Evolutionary conservation across 108 stramenopile genomes (phyloP).

Genomic region (Skeletonema marinoi): DNA sequence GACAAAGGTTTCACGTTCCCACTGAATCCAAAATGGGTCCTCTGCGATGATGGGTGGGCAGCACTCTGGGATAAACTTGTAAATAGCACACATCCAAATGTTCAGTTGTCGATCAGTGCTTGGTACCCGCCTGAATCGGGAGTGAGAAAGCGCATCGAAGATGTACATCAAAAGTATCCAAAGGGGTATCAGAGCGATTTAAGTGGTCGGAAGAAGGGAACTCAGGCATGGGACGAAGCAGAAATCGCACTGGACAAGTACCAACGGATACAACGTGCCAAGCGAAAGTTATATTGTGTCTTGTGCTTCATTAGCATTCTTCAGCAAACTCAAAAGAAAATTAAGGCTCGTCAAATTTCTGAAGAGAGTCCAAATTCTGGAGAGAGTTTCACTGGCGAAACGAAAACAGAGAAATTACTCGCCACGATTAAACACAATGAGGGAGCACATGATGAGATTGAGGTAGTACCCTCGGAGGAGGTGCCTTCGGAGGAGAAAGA

Average conservation of each 20-base stretch:
- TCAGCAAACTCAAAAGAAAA: conserved; percentile 30
- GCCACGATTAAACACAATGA: neutral
- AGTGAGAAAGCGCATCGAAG: conserved; percentile 40
- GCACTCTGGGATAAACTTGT: conserved; percentile 47
- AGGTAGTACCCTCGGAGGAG: neutral
- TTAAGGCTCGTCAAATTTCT: conserved; percentile 13
- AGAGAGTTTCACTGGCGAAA: conserved; percentile 5
- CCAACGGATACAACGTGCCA: conserved; percentile 44
- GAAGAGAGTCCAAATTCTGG: neutral
- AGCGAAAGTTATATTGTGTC: conserved; percentile 36
- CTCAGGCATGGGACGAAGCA: conserved; percentile 38
- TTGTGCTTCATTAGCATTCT: conserved; percentile 30
- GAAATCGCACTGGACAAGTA: conserved; percentile 41
- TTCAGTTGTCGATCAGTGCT: conserved; percentile 42
- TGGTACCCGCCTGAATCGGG: conserved; percentile 51
- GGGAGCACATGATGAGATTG: neutral
- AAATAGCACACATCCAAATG: conserved; percentile 36
- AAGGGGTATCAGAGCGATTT: conserved; percentile 26
- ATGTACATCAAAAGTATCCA: conserved; percentile 37
- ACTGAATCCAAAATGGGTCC: conserved; percentile 61
- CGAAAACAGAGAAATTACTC: neutral
- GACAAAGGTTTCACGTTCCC: conserved; percentile 72
- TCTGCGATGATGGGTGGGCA: conserved; percentile 51
- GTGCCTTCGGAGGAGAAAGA: neutral
- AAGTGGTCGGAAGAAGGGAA: conserved; percentile 18